Evolutionary conservation across 257 asterid species (phyloP), one percentile per base, ranked within the genome.

Genomic region (Salvia rosmarinus): DNA sequence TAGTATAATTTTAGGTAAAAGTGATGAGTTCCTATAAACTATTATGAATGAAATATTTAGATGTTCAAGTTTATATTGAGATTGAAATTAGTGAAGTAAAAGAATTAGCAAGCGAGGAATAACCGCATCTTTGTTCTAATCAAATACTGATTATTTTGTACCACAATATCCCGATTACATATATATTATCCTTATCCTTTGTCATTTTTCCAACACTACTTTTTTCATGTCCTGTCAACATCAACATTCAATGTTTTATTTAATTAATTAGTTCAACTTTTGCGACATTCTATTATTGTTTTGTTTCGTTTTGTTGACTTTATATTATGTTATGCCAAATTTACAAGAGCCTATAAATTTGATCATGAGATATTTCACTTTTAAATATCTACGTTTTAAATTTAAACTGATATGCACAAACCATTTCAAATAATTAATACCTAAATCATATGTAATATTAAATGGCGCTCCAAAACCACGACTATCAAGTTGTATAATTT

Each of bases 141-240:
- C 69, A 71, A 71, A 71, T 16, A 20, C 69, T 47, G 52, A 71
- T 60, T 1, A 59, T 71, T 71, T 60, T 32, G 42, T 60, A 44
- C 39, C 2, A 70, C 16, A 21, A 21, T 25, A 2, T 3, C 23
- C 6, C 19, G 30, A 25, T 25, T 39, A 23, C 11, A 20, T 1
- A 17, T 10, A 10, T 47, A 68, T 39, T 76, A 76, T 62, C 69
- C 80, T 30, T 28, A 61, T 35, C 34, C 54, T 64, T 61, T 68
- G 75, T 61, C 71, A 69, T 62, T 51, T 68, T 32, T 32, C 37
- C 80, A 69, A 70, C 43, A 66, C 30, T 75, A 14, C 39, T 35
- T 76, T 25, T 52, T 50, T 61, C n/a, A 1, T 51, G 80, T 69
- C 35, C 17, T 16, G 80, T 75, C 71, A 44, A 58, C 60, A 55